Conservation (phyloP, 169 alveolate genomes). For the Plasmodium ovale region DNA sequence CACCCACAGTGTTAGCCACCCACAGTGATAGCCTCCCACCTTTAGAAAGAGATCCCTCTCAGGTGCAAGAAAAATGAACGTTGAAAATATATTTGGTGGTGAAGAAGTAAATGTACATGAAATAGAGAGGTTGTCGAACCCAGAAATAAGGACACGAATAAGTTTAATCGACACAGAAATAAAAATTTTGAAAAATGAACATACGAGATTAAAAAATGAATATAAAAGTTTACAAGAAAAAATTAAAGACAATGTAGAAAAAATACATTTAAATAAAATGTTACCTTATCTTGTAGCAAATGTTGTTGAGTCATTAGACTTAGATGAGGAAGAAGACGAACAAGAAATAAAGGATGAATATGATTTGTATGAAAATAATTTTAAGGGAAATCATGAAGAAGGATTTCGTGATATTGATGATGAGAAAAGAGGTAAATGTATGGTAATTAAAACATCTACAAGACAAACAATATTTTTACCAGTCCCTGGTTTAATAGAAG, state of each 20-base stretch:
- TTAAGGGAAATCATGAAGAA: conserved; percentile 25
- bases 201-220: conserved; percentile 91
- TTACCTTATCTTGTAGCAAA: conserved; percentile 99
- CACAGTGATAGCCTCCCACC: no score
- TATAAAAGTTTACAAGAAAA: conserved; percentile 89
- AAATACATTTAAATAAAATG: conserved; percentile 95
- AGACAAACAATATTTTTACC: conserved; percentile 98
- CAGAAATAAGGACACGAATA: conserved; percentile 81
- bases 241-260: conserved; percentile 94
- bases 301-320: conserved; percentile 92
- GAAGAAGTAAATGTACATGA: conserved; percentile 78
- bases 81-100: conserved; percentile 28
- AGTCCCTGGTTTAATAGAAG: conserved; percentile 97
- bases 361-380: conserved; percentile 49
- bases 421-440: conserved; percentile 88
- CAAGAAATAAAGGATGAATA: conserved; percentile 53
- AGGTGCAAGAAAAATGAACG: conserved; percentile 27
- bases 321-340: conserved; percentile 67
- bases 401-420: conserved; percentile 77
- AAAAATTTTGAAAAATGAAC: conserved; percentile 90
- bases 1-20: no score
- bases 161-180: conserved; percentile 91
- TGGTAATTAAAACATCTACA: conserved; percentile 94
- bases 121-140: conserved; percentile 78
- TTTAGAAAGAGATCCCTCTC: no score